Percentiles rank a stretch among this genome's conserved stretches.
Conservation (phyloP, 2,329 filamentous ascomycete species). For the Nemania abortiva region DNA sequence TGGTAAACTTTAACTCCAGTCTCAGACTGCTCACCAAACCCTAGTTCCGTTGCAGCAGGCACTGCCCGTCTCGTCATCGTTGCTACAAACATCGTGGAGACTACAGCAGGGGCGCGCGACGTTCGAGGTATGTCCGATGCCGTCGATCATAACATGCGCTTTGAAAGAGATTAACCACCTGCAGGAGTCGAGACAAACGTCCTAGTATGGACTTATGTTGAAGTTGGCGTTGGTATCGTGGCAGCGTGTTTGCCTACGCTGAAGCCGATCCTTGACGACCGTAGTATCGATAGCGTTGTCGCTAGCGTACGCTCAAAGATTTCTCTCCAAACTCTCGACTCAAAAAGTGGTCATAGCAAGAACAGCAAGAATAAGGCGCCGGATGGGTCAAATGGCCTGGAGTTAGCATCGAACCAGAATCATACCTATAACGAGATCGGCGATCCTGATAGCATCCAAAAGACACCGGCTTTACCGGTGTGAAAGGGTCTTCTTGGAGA, state of each 20-base stretch:
- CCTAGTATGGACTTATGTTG: background rate
- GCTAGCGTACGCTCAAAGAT: background rate
- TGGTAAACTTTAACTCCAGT: background rate
- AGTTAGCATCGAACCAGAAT: no score
- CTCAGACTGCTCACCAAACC: background rate
- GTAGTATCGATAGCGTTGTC: background rate
- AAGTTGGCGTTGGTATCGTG: background rate
- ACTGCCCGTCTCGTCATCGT: slow-evolving; percentile 5
- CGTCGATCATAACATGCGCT: background rate
- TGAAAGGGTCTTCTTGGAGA: no score
- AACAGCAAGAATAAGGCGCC: no score
- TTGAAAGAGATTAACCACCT: background rate
- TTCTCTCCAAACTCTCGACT: no score
- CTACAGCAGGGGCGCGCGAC: background rate
- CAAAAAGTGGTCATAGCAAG: no score
- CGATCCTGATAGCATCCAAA: no score
- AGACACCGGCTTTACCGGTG: no score
- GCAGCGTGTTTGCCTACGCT: background rate
- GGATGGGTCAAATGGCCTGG: no score
- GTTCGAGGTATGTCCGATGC: background rate
- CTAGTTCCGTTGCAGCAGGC: background rate
- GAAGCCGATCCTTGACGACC: background rate
- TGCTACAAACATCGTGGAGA: background rate
- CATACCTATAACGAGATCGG: no score
- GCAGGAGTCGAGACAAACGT: background rate